A percentile compares a stretch with the other conserved stretches of the same genome.
These are phyloP conservation scores for Xylariaceae sp. DNA, from an alignment of 2,329 filamentous ascomycete species.

Conservation along the genomic window DNA sequence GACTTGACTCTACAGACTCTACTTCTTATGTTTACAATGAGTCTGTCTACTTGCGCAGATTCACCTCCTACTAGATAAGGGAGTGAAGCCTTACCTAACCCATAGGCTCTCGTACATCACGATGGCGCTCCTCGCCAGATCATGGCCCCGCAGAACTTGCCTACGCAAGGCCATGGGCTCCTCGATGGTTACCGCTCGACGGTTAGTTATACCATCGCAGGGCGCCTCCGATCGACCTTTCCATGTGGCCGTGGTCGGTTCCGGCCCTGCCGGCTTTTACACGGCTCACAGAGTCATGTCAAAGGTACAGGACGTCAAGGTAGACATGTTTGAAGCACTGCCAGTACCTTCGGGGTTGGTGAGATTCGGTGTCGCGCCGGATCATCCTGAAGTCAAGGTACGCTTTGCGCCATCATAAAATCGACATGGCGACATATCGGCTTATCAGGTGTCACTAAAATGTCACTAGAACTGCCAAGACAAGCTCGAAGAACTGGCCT, in stretches of 20 bases:
- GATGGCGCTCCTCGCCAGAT: constrained; percentile 25
- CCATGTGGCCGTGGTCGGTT: constrained; percentile 83
- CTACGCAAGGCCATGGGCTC: constrained; percentile 18
- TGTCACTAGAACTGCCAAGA: constrained; percentile 80
- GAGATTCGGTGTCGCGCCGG: constrained; percentile 91
- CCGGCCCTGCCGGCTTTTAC: constrained; percentile 94
- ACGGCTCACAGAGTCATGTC: constrained; percentile 79
- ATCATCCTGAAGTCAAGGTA: constrained; percentile 98
- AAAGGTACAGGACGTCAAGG: constrained; percentile 61
- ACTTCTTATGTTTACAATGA: too few species aligned
- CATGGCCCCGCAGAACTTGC: constrained; percentile 28
- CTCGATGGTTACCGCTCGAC: constrained; percentile 11
- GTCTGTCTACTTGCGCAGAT: too few species aligned
- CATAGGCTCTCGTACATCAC: not conserved
- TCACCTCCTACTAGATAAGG: too few species aligned
- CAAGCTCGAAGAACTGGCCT: constrained; percentile 84
- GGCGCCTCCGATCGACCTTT: constrained; percentile 46
- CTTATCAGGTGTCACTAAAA: constrained; percentile 53
- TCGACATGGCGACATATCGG: not conserved
- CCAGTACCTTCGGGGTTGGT: constrained; percentile 91
- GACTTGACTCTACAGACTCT: too few species aligned
- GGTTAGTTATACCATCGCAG: constrained; percentile 24
- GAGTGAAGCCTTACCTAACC: too few species aligned
- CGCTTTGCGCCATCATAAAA: constrained; percentile 14
- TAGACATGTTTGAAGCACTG: constrained; percentile 96